Conservation (phyloP, 2,329 filamentous ascomycete genomes). For the Trichophyton mentagrophytes region DNA sequence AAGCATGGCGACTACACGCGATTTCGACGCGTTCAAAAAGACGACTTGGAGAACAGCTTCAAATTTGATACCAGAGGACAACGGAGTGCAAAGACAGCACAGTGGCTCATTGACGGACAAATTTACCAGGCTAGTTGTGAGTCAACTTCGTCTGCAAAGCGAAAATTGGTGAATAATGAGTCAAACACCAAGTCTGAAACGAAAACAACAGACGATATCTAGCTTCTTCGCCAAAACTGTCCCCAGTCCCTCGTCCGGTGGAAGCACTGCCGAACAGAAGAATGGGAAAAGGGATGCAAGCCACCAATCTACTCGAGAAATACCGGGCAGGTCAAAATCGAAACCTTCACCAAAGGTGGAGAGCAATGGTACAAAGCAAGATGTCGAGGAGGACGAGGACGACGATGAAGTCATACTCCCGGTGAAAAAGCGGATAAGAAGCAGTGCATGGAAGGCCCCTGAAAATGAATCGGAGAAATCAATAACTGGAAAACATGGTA, state of each 20-base stretch:
- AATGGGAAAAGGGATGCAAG: neutral
- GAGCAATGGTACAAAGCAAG: conserved; percentile 11
- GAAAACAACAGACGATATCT: conserved; percentile 60
- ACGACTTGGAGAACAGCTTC: neutral
- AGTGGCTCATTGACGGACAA: neutral
- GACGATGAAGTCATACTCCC: conserved; percentile 29
- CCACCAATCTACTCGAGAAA: neutral
- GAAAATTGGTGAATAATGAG: conserved; percentile 6
- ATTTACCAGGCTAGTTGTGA: neutral
- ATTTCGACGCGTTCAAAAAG: neutral
- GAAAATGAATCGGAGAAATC: conserved; percentile 7
- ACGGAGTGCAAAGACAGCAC: neutral
- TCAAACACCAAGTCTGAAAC: conserved; percentile 20
- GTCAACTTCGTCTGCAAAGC: neutral
- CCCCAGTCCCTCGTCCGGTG: conserved; percentile 15
- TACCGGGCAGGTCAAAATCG: neutral
- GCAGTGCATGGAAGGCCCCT: conserved; percentile 15
- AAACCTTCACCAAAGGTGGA: neutral
- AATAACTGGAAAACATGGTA: conserved; percentile 6
- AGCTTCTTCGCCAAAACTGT: conserved; percentile 64
- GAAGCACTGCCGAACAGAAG: neutral
- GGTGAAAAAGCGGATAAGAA: conserved; percentile 30
- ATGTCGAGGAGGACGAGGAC: conserved; percentile 23
- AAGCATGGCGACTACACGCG: neutral
- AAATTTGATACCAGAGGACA: neutral